phyloP scores from a whole-genome alignment of 108 stramenopile species.

The Cyclotella kingstonii region DNA sequence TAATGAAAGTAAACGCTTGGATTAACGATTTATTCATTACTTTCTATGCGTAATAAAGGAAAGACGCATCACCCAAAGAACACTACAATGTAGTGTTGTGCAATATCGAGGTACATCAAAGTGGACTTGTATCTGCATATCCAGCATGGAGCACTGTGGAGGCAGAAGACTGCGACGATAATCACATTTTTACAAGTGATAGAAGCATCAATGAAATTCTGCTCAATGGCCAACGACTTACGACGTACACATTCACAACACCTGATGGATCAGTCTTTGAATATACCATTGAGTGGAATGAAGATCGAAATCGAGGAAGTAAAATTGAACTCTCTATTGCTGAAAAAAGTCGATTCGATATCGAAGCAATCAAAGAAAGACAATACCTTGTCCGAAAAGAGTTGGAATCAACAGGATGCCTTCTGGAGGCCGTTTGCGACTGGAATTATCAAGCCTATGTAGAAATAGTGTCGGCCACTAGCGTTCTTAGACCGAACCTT shows the following conservation, averaged over 20 bases:
- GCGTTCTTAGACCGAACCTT: conserved; percentile 22
- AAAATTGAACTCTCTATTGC: conserved; percentile 6
- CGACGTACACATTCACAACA: conserved; percentile 14
- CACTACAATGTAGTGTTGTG: conserved; percentile 23
- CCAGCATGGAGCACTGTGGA: conserved; percentile 23
- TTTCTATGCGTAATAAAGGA: not conserved
- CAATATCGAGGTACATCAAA: conserved; percentile 11
- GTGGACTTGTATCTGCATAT: conserved; percentile 14
- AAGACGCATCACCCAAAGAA: no score
- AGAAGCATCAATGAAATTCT: conserved; percentile 12
- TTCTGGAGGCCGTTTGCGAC: not conserved
- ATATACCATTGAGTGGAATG: conserved; percentile 24
- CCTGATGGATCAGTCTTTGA: conserved; percentile 6
- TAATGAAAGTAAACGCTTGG: not conserved
- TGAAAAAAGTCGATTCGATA: conserved; percentile 1
- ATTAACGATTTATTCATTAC: not conserved
- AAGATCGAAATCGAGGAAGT: not conserved
- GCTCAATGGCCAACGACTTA: conserved; percentile 9
- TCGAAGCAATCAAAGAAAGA: conserved; percentile 3
- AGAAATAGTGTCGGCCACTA: conserved; percentile 24
- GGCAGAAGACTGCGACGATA: conserved; percentile 11
- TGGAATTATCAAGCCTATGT: conserved; percentile 25
- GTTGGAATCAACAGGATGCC: conserved; percentile 10
- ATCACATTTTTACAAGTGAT: conserved; percentile 11
- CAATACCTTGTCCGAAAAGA: conserved; percentile 26